Evolutionary conservation across 192 early-diverging fungal species (phyloP).

Genomic region (Backusella luteola): DNA sequence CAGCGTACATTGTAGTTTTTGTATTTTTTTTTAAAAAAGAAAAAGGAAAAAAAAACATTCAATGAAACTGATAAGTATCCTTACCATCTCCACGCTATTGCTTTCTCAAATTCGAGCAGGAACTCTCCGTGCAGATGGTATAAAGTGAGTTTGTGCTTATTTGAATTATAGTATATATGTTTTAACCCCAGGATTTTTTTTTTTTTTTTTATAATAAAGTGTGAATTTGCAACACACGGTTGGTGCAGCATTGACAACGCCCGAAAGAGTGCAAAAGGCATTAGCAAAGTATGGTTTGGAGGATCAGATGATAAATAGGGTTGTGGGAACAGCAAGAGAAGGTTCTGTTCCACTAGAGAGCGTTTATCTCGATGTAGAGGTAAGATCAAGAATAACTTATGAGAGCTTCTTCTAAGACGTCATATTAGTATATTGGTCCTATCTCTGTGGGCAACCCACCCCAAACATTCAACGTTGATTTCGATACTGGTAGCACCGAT

Average conservation of each 20-base stretch:
- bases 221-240: background rate
- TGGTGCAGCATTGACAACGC: slow-evolving; percentile 12
- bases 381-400: background rate
- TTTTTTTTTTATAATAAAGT: background rate
- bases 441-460: slow-evolving; percentile 67
- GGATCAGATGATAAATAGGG: background rate
- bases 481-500: slow-evolving; percentile 76
- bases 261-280: slow-evolving; percentile 12
- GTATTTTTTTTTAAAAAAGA: background rate
- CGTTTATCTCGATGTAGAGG: slow-evolving; percentile 30
- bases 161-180: background rate
- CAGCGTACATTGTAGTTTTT: background rate
- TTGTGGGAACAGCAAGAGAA: background rate
- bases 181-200: too few species aligned
- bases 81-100: background rate
- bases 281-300: slow-evolving; percentile 20
- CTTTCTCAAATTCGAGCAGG: background rate
- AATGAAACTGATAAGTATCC: background rate
- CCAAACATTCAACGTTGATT: slow-evolving; percentile 62
- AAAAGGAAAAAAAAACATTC: background rate
- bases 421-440: slow-evolving; percentile 45
- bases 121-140: background rate
- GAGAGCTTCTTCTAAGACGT: background rate
- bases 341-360: slow-evolving; percentile 10
- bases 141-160: background rate